phyloP scores from a whole-genome alignment of 108 stramenopile species.

The Cyclotella kingstonii region DNA sequence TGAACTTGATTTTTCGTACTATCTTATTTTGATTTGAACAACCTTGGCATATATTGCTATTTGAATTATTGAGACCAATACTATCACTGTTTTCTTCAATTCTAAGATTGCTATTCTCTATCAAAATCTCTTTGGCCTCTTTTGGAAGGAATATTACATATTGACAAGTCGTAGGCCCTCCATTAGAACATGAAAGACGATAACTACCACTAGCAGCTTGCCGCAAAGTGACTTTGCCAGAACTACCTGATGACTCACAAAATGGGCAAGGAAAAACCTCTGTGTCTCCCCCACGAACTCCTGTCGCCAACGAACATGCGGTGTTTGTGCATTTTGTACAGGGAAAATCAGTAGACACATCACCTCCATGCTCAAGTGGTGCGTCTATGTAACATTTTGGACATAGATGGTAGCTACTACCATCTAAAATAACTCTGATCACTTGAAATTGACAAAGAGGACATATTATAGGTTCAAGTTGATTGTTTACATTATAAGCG shows the following conservation, averaged over 20 bases:
- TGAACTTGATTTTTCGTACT: slow-evolving; percentile 66
- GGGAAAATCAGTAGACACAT: slow-evolving; percentile 50
- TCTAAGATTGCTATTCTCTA: slow-evolving; percentile 30
- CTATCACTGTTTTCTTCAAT: slow-evolving; percentile 23
- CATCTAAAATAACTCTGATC: slow-evolving; percentile 49
- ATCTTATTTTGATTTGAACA: slow-evolving; percentile 49
- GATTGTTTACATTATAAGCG: slow-evolving; percentile 39
- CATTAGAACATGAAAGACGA: slow-evolving; percentile 69
- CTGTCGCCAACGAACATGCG: slow-evolving; percentile 65
- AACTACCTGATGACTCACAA: slow-evolving; percentile 37
- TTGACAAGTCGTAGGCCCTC: slow-evolving; percentile 50
- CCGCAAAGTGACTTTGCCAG: slow-evolving; percentile 54
- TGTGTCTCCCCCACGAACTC: slow-evolving; percentile 63
- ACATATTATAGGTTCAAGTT: slow-evolving; percentile 63
- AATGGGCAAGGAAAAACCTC: slow-evolving; percentile 81
- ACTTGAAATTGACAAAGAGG: slow-evolving; percentile 85
- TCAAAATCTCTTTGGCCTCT: slow-evolving; percentile 46
- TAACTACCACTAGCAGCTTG: slow-evolving; percentile 52
- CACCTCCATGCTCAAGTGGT: slow-evolving; percentile 70
- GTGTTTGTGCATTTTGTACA: slow-evolving; percentile 78
- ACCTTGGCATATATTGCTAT: slow-evolving; percentile 25
- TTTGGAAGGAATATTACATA: slow-evolving; percentile 76
- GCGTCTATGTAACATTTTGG: slow-evolving; percentile 79
- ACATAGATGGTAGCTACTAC: slow-evolving; percentile 68
- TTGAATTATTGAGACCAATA: slow-evolving; percentile 3